Base-by-base conservation (phyloP, 225 moss, liverwort and hornwort species). In the Bryoerythrophyllum caledonicum region DNA sequence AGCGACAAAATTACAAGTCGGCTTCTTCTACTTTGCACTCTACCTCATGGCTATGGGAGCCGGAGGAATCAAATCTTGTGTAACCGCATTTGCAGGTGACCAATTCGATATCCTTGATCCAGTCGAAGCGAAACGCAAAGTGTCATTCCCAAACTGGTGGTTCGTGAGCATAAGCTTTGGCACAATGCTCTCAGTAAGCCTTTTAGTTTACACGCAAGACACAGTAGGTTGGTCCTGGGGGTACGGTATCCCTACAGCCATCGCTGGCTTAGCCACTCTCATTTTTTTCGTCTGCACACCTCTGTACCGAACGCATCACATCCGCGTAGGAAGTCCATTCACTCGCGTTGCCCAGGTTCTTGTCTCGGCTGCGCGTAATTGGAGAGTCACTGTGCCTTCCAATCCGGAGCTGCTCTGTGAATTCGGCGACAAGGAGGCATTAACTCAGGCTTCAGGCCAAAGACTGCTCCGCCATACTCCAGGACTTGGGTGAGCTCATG, bases 61-160 rank as follows among this genome's bases (percentile, higher is more conserved):
- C 7, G 99, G 99, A 68, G 99, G 99, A 58, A 99, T 99, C 82
- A 99, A 99, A 81, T 85, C 99, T 40, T 99, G 99, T 79, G 99
- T 99, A 24, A 91, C 93, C 44, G 93, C 94, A 21, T 88, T 99
- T 82, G 99, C 99, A 57, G 95, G 99, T 20, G 99, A 99, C 68
- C 99, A 99, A 75, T 99, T 99, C 63, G 99, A 99, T 65, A 84
- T 84, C 46, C 85, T 85, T 37, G 93, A 95, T 78, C 73, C 78
- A 69, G 82, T 83, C 27, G 99, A 99, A 67, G 89, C 87, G 71
- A 99, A 93, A 73, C 81, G 91, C 54, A 99, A 92, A 76, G 87
- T 85, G 83, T 95, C 99, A 58, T 99, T 99, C 74, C 95, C 94
- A 80, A 99, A 99, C 77, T 99, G 99, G 99, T 99, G 99, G 99